Evolutionary conservation across 225 moss, liverwort and hornwort genomes (phyloP).

Genomic region (Pleurozium schreberi): DNA sequence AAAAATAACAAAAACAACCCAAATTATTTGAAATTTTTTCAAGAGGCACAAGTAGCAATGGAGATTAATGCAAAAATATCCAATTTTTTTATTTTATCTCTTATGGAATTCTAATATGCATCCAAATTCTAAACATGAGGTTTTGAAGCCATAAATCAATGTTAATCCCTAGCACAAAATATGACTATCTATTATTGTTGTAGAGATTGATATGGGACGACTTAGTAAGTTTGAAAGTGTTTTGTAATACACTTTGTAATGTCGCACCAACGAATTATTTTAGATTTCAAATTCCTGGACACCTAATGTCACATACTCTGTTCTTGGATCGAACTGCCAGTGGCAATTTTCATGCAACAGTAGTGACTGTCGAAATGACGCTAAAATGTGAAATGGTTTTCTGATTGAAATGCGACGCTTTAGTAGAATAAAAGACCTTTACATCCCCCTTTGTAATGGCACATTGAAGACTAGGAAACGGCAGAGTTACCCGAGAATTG

Average conservation of each 20-base stretch:
- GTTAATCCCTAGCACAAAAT: no score
- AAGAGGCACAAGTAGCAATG: no score
- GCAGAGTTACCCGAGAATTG: not conserved
- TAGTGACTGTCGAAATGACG: not conserved
- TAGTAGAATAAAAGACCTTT: not conserved
- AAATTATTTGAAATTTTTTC: no score
- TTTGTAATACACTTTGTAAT: not conserved
- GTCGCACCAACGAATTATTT: not conserved
- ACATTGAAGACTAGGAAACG: not conserved
- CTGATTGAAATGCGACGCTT: not conserved
- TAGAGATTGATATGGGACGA: not conserved
- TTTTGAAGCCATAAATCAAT: no score
- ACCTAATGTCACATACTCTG: not conserved
- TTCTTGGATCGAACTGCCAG: no score
- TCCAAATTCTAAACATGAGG: no score
- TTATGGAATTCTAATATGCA: no score
- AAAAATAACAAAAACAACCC: no score
- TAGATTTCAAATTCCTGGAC: not conserved
- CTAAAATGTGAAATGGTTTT: not conserved
- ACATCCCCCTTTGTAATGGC: not conserved
- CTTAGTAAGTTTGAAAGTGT: no score
- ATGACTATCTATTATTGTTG: no score
- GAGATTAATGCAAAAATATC: no score
- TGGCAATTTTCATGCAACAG: not conserved
- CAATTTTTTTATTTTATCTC: no score